These are phyloP conservation scores for Metroxylon sagu DNA, from an alignment of 176 grass and related monocot species.

Conservation along the genomic window DNA sequence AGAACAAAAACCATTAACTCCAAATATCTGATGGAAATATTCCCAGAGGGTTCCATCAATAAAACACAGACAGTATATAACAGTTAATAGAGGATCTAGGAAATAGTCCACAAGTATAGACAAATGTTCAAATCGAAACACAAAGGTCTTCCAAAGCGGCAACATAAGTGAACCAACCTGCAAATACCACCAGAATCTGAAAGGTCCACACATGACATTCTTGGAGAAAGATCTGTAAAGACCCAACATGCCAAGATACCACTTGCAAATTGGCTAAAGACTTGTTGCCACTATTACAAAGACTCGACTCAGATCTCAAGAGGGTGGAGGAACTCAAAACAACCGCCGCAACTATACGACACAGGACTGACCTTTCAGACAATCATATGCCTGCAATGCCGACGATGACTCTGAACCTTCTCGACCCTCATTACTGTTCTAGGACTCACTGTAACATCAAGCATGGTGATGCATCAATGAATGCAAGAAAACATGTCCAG, in stretches of 20 bases:
- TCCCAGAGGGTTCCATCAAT: too few relatives aligned
- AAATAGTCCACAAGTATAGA: conserved; percentile 20
- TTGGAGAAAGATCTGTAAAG: conserved; percentile 27
- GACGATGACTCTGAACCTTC: conserved; percentile 83
- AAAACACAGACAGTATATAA: background rate
- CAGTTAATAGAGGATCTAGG: conserved; percentile 31
- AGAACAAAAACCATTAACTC: too few relatives aligned
- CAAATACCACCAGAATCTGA: conserved; percentile 28
- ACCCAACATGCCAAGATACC: conserved; percentile 31
- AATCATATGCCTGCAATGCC: conserved; percentile 52
- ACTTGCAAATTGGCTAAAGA: conserved; percentile 33
- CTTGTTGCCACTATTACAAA: conserved; percentile 29
- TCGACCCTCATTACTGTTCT: conserved; percentile 77
- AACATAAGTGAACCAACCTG: conserved; percentile 28
- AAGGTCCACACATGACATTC: conserved; percentile 16
- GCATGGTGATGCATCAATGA: conserved; percentile 50
- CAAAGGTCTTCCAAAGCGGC: conserved; percentile 24
- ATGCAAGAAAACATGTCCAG: conserved; percentile 33
- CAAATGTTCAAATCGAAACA: conserved; percentile 27
- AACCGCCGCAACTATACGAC: conserved; percentile 47
- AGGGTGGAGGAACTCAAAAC: conserved; percentile 39
- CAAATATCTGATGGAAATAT: too few relatives aligned
- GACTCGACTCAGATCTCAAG: conserved; percentile 52
- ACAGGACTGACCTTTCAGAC: conserved; percentile 51
- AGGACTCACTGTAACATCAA: conserved; percentile 99